Evolutionary conservation across 345 rosid genomes (phyloP).

Genomic region (Hypericum perforatum): DNA sequence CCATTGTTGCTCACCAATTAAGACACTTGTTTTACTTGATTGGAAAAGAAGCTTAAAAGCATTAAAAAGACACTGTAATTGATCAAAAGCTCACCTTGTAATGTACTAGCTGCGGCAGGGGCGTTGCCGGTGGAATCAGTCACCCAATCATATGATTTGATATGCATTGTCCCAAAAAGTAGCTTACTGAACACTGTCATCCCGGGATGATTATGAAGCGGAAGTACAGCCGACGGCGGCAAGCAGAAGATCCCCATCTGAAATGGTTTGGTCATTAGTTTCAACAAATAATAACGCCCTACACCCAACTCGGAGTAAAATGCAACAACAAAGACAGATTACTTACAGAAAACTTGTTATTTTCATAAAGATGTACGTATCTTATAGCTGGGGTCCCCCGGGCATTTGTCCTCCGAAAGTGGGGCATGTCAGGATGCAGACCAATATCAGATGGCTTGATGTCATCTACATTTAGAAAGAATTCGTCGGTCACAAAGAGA

Average conservation of each 20-base stretch:
- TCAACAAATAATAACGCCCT: background rate
- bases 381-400: slow-evolving; percentile 34
- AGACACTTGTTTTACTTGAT: too few relatives aligned
- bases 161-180: slow-evolving; percentile 85
- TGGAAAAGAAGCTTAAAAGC: too few relatives aligned
- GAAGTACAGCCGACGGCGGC: slow-evolving; percentile 79
- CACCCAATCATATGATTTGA: slow-evolving; percentile 91
- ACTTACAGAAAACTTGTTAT: slow-evolving; percentile 66
- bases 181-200: slow-evolving; percentile 97
- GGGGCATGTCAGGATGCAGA: slow-evolving; percentile 43
- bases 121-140: slow-evolving; percentile 33
- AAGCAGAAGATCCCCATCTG: slow-evolving; percentile 95
- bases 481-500: slow-evolving; percentile 9
- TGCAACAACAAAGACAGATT: background rate
- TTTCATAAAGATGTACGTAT: slow-evolving; percentile 50
- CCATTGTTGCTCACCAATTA: too few relatives aligned
- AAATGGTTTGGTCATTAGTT: slow-evolving; percentile 1
- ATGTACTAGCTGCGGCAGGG: slow-evolving; percentile 15
- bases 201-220: slow-evolving; percentile 93
- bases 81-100: slow-evolving; percentile 22
- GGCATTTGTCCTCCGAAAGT: slow-evolving; percentile 15
- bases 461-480: slow-evolving; percentile 49
- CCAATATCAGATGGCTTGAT: slow-evolving; percentile 55
- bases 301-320: background rate
- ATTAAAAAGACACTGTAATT: background rate